phyloP scores from a whole-genome alignment of 768 basidiomycete species.

The Infundibulicybe gibba region DNA sequence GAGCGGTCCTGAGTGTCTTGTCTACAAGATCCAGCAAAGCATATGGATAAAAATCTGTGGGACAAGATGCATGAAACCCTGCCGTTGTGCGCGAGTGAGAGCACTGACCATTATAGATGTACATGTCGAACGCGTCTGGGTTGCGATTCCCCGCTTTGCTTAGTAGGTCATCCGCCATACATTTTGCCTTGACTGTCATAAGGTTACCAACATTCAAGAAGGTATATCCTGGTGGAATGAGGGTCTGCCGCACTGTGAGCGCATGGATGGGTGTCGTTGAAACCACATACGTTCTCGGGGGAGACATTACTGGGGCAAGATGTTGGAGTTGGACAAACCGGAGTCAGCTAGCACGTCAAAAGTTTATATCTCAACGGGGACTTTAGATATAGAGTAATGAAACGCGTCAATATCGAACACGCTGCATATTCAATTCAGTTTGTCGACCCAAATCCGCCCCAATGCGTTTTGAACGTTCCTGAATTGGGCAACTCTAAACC shows the following conservation, averaged over 20 bases:
- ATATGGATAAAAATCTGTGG: slow-evolving; percentile 26
- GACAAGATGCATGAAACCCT: background rate
- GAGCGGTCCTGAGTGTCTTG: slow-evolving; percentile 19
- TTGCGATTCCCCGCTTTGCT: slow-evolving; percentile 25
- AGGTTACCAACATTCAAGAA: slow-evolving; percentile 25
- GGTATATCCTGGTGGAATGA: slow-evolving; percentile 26
- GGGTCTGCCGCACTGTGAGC: background rate
- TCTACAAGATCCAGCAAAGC: slow-evolving; percentile 33
- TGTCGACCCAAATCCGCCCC: too few species aligned
- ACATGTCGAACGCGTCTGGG: slow-evolving; percentile 29
- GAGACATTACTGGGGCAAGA: background rate
- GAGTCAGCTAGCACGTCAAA: background rate
- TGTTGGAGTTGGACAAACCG: background rate
- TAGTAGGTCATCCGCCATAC: slow-evolving; percentile 21
- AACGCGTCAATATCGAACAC: slow-evolving; percentile 1
- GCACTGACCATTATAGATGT: slow-evolving; percentile 28
- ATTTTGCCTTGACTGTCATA: slow-evolving; percentile 23
- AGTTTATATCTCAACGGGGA: background rate
- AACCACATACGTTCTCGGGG: slow-evolving; percentile 11
- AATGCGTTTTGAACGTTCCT: too few species aligned
- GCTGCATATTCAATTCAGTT: too few species aligned
- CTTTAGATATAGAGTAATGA: slow-evolving; percentile 2
- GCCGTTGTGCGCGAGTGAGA: background rate
- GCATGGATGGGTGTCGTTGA: slow-evolving; percentile 6
- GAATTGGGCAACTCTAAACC: too few species aligned